Percentiles rank a stretch among this genome's conserved stretches.
Conservation (phyloP, 2,329 filamentous ascomycete species). For the Knufia petricola region DNA sequence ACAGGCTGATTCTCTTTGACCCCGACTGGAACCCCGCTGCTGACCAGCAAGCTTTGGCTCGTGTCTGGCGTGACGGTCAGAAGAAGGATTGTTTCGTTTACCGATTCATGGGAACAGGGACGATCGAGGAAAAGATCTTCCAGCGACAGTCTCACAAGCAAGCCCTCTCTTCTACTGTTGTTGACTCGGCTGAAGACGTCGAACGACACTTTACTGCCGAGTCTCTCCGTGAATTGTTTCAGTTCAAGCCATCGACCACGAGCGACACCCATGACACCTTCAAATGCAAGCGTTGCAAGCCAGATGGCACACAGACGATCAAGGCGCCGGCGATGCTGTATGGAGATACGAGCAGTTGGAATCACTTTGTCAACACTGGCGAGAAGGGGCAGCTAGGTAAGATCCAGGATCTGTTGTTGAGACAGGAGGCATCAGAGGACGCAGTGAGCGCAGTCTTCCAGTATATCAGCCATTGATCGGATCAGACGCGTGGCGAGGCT, state of each 20-base stretch:
- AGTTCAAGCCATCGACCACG: slow-evolving; percentile 72
- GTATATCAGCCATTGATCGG: slow-evolving; percentile 77
- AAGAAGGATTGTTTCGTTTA: slow-evolving; percentile 99
- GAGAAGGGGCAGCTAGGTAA: slow-evolving; percentile 56
- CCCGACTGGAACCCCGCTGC: slow-evolving; percentile 97
- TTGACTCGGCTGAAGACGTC: slow-evolving; percentile 92
- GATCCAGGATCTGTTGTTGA: slow-evolving; percentile 83
- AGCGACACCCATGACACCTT: slow-evolving; percentile 98
- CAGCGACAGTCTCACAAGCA: slow-evolving; percentile 98
- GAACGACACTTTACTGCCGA: slow-evolving; percentile 93
- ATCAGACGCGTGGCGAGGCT: not conserved
- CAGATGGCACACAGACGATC: slow-evolving; percentile 74
- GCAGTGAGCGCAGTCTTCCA: slow-evolving; percentile 95
- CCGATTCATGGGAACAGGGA: slow-evolving; percentile 96
- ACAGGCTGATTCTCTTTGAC: slow-evolving; percentile 90
- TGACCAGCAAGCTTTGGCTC: slow-evolving; percentile 90
- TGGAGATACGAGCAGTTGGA: slow-evolving; percentile 98
- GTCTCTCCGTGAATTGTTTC: slow-evolving; percentile 83
- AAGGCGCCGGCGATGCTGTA: slow-evolving; percentile 94
- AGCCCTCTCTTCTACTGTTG: slow-evolving; percentile 87
- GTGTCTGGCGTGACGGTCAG: slow-evolving; percentile 97
- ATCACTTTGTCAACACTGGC: slow-evolving; percentile 80
- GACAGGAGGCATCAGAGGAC: slow-evolving; percentile 69
- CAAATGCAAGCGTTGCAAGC: slow-evolving; percentile 90
- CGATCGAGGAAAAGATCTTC: slow-evolving; percentile 98